Evolutionary conservation across 2,329 filamentous ascomycete species (phyloP).

Genomic region (Fusarium cyanostomum): DNA sequence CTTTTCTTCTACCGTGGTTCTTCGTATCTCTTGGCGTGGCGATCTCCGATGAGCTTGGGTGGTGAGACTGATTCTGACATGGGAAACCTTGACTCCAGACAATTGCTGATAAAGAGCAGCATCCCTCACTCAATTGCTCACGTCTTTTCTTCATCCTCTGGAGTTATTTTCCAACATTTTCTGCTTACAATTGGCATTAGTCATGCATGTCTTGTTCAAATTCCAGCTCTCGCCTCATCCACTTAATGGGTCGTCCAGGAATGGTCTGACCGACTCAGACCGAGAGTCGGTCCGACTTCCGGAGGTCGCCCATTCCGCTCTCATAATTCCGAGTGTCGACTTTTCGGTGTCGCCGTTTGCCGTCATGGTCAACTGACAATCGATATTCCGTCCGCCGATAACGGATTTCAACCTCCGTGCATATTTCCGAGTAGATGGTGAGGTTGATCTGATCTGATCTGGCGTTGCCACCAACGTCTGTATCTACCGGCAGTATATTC

Average conservation of each 20-base stretch:
- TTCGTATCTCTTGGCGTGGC: conserved; percentile 28
- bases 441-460: neutral
- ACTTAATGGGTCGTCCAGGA: neutral
- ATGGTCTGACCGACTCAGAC: neutral
- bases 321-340: neutral
- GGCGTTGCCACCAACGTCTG: neutral
- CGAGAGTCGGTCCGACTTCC: neutral
- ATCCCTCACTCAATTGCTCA: neutral
- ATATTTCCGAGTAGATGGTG: neutral
- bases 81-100: too few relatives aligned
- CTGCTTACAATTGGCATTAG: neutral
- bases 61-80: too few relatives aligned
- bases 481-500: neutral
- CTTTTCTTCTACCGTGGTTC: conserved; percentile 29
- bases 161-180: neutral
- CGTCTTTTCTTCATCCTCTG: neutral
- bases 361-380: neutral
- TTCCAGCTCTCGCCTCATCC: conserved; percentile 1
- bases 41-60: conserved; percentile 21
- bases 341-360: neutral
- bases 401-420: neutral
- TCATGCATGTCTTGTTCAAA: neutral
- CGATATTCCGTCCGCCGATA: neutral
- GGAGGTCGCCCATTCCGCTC: neutral
- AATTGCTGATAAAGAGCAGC: neutral